Evolutionary conservation across 2,329 filamentous ascomycete genomes (phyloP).

Genomic region (Hymenoscyphus fructigenus): DNA sequence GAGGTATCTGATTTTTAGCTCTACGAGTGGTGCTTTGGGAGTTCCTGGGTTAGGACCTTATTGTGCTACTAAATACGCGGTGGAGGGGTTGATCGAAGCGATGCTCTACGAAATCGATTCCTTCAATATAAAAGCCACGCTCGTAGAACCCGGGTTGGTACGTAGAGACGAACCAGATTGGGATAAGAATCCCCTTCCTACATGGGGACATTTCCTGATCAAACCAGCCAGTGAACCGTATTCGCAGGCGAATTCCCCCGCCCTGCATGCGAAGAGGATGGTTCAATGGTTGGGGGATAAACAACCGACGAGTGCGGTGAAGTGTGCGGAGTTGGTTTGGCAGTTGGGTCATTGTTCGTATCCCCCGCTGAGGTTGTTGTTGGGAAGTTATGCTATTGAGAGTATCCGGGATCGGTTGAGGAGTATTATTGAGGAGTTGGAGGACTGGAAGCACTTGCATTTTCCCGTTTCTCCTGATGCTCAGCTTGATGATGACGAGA

Average conservation of each 20-base stretch:
- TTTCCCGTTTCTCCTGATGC: slow-evolving; percentile 53
- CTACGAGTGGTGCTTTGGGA: slow-evolving; percentile 86
- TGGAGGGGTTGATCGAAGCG: slow-evolving; percentile 91
- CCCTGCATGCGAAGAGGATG: slow-evolving; percentile 85
- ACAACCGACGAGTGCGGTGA: slow-evolving; percentile 89
- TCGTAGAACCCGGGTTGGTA: slow-evolving; percentile 89
- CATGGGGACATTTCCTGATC: slow-evolving; percentile 90
- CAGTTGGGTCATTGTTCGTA: slow-evolving; percentile 93
- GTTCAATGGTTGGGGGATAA: slow-evolving; percentile 92
- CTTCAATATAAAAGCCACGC: slow-evolving; percentile 90
- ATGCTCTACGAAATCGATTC: slow-evolving; percentile 93
- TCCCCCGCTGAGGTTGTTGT: slow-evolving; percentile 79
- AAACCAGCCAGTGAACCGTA: slow-evolving; percentile 85
- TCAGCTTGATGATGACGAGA: slow-evolving; percentile 38
- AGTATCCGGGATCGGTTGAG: slow-evolving; percentile 87
- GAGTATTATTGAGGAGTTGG: slow-evolving; percentile 90
- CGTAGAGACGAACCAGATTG: slow-evolving; percentile 76
- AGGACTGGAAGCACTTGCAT: slow-evolving; percentile 88
- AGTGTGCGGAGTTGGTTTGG: slow-evolving; percentile 92
- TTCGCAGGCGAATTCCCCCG: slow-evolving; percentile 72
- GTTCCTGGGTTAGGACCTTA: slow-evolving; percentile 92
- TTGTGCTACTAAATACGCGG: slow-evolving; percentile 95
- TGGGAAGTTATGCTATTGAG: slow-evolving; percentile 93
- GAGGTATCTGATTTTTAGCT: slow-evolving; percentile 92
- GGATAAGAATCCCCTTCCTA: slow-evolving; percentile 57